phyloP scores from a whole-genome alignment of 177 flowering plant species.

The Vitis hybrid region DNA sequence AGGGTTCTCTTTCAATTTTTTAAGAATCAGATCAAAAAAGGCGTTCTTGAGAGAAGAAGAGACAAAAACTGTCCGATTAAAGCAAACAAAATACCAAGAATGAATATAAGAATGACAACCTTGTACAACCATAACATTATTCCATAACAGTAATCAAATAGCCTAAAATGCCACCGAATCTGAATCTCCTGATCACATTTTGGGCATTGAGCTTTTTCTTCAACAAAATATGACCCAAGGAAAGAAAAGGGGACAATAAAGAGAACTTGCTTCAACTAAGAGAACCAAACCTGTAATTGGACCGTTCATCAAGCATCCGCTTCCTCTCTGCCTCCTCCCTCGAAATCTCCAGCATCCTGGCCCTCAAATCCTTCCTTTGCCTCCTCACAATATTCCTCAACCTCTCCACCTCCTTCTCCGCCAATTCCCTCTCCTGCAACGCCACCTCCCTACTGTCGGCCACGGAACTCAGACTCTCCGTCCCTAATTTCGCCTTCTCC shows the following conservation, averaged over 20 bases:
- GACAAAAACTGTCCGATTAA: too few relatives aligned
- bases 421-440: conserved; percentile 72
- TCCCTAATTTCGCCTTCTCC: conserved; percentile 26
- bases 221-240: neutral
- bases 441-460: conserved; percentile 66
- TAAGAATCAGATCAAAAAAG: too few relatives aligned
- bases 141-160: neutral
- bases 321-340: conserved; percentile 94
- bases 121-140: too few relatives aligned
- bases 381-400: conserved; percentile 75
- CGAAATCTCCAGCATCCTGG: conserved; percentile 87
- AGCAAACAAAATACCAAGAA: too few relatives aligned
- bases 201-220: neutral
- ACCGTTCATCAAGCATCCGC: conserved; percentile 88
- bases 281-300: conserved; percentile 67
- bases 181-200: too few relatives aligned
- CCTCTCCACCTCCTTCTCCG: conserved; percentile 91
- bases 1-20: too few relatives aligned
- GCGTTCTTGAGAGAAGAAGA: too few relatives aligned
- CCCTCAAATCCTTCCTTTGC: conserved; percentile 82
- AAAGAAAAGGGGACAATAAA: neutral
- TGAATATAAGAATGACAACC: too few relatives aligned
- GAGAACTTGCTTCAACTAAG: too few relatives aligned
- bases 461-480: conserved; percentile 19
- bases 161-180: too few relatives aligned